Conservation (phyloP, 2,329 filamentous ascomycete genomes). For the Ophiostoma fasciatum region DNA sequence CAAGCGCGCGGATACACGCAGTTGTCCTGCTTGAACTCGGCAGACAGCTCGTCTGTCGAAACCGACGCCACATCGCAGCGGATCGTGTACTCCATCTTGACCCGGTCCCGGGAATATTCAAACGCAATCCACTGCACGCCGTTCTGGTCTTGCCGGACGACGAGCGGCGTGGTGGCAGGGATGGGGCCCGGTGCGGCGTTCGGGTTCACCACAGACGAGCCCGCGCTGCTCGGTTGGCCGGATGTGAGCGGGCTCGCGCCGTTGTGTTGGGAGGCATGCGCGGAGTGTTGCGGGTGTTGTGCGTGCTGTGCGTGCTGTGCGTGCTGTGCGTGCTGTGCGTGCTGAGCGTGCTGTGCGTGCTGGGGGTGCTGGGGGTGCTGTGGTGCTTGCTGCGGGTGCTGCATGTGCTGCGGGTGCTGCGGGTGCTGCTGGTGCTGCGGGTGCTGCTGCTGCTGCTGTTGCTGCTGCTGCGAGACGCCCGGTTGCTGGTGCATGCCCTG, state of each 20-base stretch:
- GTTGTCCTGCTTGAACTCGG: conserved; percentile 95
- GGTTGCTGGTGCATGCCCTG: conserved; percentile 9
- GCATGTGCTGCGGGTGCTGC: conserved; percentile 1
- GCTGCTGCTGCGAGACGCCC: conserved; percentile 7
- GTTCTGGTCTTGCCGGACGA: conserved; percentile 88
- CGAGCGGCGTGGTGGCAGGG: conserved; percentile 85
- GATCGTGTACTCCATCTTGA: conserved; percentile 99
- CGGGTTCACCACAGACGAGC: conserved; percentile 42
- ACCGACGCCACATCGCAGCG: conserved; percentile 96
- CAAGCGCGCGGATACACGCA: conserved; percentile 95
- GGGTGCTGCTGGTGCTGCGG: conserved; percentile 6
- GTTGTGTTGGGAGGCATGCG: conserved; percentile 6
- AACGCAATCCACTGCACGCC: conserved; percentile 99
- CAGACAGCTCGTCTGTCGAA: conserved; percentile 67
- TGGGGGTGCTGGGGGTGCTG: conserved; percentile 15
- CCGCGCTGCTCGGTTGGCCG: conserved; percentile 12
- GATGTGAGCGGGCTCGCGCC: conserved; percentile 8
- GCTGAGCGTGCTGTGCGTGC: conserved; percentile 9
- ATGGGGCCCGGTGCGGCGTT: conserved; percentile 93
- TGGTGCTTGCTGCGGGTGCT: not conserved
- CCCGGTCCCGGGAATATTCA: conserved; percentile 88
- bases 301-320: conserved; percentile 14
- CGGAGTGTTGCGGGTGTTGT: conserved; percentile 5
- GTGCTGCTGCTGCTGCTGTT: conserved; percentile 7
- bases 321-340: conserved; percentile 12